Evolutionary conservation across 2,329 filamentous ascomycete genomes (phyloP).

Genomic region (Fusarium kyushuense): DNA sequence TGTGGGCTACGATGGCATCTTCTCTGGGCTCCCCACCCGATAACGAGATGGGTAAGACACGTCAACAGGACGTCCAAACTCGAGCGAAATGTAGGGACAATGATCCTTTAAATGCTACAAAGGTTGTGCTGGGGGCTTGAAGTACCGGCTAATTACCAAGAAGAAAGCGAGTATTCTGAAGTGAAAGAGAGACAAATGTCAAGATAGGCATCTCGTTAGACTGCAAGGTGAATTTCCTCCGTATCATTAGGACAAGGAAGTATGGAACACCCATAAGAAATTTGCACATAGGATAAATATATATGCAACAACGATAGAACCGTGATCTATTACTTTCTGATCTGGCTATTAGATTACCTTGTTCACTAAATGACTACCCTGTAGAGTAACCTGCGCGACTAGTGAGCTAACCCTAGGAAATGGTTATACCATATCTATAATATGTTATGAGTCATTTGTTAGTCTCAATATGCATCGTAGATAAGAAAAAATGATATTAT

Average conservation of each 20-base stretch:
- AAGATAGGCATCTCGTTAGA: neutral
- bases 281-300: rapidly evolving
- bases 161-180: neutral
- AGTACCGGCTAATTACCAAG: neutral
- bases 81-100: rapidly evolving
- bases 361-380: too few relatives aligned
- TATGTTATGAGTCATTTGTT: too few relatives aligned
- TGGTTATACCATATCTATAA: too few relatives aligned
- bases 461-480: too few relatives aligned
- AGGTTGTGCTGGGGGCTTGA: neutral
- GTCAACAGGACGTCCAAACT: rapidly evolving
- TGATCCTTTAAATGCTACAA: neutral
- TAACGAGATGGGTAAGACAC: neutral
- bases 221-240: too few relatives aligned
- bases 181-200: neutral
- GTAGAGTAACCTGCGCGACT: too few relatives aligned
- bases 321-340: too few relatives aligned
- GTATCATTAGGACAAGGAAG: neutral
- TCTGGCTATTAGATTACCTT: too few relatives aligned
- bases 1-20: rapidly evolving
- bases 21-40: too few relatives aligned
- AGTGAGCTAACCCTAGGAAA: too few relatives aligned
- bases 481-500: too few relatives aligned
- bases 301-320: too few relatives aligned
- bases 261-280: neutral